Base-by-base conservation (phyloP, 2,329 filamentous ascomycete genomes). In the Hymenoscyphus albidus region DNA sequence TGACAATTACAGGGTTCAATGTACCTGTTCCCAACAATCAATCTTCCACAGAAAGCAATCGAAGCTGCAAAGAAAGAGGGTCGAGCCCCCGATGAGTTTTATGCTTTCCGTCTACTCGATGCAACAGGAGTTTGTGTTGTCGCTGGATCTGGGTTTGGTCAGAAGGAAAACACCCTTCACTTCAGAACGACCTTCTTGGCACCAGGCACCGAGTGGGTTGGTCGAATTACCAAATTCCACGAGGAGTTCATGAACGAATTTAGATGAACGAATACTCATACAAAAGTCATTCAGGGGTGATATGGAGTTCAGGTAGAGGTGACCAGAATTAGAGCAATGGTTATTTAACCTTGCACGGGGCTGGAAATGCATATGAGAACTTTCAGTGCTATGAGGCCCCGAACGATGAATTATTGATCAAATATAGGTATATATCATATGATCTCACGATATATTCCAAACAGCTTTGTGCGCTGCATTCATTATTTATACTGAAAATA, bases 21-120 rank as follows among this genome's bases (percentile, higher is more conserved):
- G 95, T 99, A 99, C 81, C 90, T 99, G 74, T 99, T 98, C 86
- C 95, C 95, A 31, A 95, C 92, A 72, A 96, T 99, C 79, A 87
- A 82, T 40, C 82, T 99, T 31, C 86, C 95, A 1, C 72, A 79
- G 31, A 92, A 91, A 79, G 95, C 93, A 51, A 79, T 88, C 67
- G 88, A 89, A 69, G 91, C 91, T 16, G 95, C 95, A 42, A 78
- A 82, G 74, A 80, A 88, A 67, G 91, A 93, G 76, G 87, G 87
- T 72, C 90, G 90, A 74, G 81, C 83, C 13, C 80, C 94, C 1
- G 95, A 99, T 74, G 94, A 98, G 78, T 97, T 96, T 80, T 99
- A 99, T 83, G 93, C 90, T 80, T 85, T 96, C 81, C 85, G 87
- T 67, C 82, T 99, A 73, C 89, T 99, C 67, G 93, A 99, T 76